These are phyloP conservation scores for Pythium sp. DNA, from an alignment of 352 stramenopile species.

Conservation along the genomic window DNA sequence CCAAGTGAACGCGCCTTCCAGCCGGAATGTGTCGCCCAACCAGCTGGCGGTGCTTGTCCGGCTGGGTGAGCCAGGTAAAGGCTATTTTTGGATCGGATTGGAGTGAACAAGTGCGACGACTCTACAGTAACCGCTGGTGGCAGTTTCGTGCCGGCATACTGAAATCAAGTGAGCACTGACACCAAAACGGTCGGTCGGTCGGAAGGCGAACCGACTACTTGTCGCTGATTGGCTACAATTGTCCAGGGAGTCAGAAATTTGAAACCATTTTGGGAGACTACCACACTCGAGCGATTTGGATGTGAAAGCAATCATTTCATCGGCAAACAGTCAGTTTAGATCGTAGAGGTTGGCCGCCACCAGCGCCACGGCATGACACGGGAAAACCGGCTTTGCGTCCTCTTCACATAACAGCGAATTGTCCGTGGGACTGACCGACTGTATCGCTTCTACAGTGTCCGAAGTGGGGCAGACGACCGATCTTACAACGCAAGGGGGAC, in stretches of 20 bases:
- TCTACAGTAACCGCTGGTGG: not conserved
- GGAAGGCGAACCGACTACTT: slow-evolving; percentile 4
- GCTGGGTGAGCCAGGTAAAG: slow-evolving; percentile 10
- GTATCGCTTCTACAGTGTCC: not conserved
- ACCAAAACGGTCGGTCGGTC: slow-evolving; percentile 1
- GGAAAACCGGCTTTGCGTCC: not conserved
- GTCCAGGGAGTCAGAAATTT: slow-evolving; percentile 6
- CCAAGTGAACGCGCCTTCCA: slow-evolving; percentile 2
- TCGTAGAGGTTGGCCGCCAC: not conserved
- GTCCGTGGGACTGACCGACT: not conserved
- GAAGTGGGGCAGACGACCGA: not conserved
- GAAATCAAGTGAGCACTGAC: not conserved
- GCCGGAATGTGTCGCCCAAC: not conserved
- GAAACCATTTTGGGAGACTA: not conserved
- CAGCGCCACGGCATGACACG: not conserved
- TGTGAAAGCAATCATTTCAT: not conserved
- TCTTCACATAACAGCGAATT: not conserved
- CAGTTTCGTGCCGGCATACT: not conserved
- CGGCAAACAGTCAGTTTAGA: slow-evolving; percentile 1
- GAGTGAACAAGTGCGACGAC: not conserved
- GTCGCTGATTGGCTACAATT: not conserved
- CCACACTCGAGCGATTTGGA: not conserved
- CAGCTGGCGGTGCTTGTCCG: slow-evolving; percentile 5
- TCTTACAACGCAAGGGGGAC: not conserved
- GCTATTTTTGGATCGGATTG: not conserved